Evolutionary conservation across 2,329 filamentous ascomycete genomes (phyloP).

Genomic region (Meredithiella fracta): DNA sequence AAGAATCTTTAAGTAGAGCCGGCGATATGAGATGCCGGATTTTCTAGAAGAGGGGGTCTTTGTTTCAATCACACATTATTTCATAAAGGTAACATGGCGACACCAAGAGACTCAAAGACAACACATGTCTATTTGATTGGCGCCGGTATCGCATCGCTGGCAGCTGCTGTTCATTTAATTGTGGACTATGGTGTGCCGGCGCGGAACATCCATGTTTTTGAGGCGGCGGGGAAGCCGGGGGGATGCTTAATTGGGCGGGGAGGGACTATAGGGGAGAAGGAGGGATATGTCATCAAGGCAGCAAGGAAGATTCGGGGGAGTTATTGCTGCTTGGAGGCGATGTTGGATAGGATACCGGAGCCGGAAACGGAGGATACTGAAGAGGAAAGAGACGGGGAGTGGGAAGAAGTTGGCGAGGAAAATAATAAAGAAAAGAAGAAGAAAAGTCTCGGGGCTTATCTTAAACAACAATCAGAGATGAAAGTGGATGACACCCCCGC

Average conservation of each 20-base stretch:
- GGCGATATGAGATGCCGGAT: too few species aligned
- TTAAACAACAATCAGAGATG: conserved; percentile 5
- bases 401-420: background rate
- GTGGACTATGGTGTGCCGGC: conserved; percentile 22
- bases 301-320: conserved; percentile 22
- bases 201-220: conserved; percentile 22
- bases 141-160: conserved; percentile 22
- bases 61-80: too few species aligned
- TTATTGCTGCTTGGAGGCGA: conserved; percentile 21
- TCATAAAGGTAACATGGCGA: background rate
- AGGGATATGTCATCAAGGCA: conserved; percentile 23
- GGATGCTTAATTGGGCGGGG: conserved; percentile 19
- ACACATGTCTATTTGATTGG: conserved; percentile 21
- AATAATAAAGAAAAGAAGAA: background rate
- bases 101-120: background rate
- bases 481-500: background rate
- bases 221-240: conserved; percentile 20
- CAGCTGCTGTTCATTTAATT: conserved; percentile 23
- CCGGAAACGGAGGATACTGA: background rate
- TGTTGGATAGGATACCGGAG: conserved; percentile 12
- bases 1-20: too few species aligned
- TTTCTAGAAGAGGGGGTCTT: too few species aligned
- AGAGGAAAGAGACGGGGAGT: background rate
- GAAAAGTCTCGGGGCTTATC: conserved; percentile 11
- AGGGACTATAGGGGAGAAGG: conserved; percentile 18